Evolutionary conservation across 2,329 filamentous ascomycete species (phyloP), one percentile per base, ranked within the genome.

Genomic region (Colletotrichum falcatum): DNA sequence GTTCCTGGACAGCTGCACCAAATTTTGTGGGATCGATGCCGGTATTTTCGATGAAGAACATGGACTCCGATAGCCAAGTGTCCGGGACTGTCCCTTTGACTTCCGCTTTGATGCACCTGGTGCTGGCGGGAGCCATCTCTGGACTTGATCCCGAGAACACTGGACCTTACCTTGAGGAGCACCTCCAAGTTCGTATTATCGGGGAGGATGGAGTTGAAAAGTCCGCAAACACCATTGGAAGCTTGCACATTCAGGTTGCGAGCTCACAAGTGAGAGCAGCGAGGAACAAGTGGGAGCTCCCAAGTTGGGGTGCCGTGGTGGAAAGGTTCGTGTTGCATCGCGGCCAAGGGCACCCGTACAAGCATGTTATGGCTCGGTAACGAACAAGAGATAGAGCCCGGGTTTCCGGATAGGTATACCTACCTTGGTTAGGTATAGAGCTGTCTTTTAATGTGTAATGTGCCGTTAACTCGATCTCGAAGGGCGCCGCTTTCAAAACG

Each of bases 11-110:
- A 0, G 77, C 78, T 49, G 84, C 87, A 0, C 75, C 80, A 1
- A 90, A 87, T 71, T 83, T 91, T 12, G 84, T 91, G 3, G 92
- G 92, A 2, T 87, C 87, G 0, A 86, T 91, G 73, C 87, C 86
- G 20, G 81, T 90, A 18, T 89, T 90, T 72, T 81, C 85, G 23
- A 82, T 83, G 78, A 76, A 77, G 37, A 75, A 78, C 26, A 78
- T 75, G 30, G 79, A 75, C 49, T 79, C 78, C 0, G 62, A 75
- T 11, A 77, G 76, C 35, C 80, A 80, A 60, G 80, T 87, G 20
- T 82, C 85, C 1, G 85, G 86, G 1, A 85, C 86, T 0, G 78
- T 88, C 16, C 87, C 87, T 0, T 74, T 89, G 72, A 89, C 87
- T 2, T 81, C 82, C 8, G 81, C 83, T 4, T 75, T 89, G 63